Evolutionary conservation across 176 grass and related monocot species (phyloP).

Genomic region (Luzula sylvatica): DNA sequence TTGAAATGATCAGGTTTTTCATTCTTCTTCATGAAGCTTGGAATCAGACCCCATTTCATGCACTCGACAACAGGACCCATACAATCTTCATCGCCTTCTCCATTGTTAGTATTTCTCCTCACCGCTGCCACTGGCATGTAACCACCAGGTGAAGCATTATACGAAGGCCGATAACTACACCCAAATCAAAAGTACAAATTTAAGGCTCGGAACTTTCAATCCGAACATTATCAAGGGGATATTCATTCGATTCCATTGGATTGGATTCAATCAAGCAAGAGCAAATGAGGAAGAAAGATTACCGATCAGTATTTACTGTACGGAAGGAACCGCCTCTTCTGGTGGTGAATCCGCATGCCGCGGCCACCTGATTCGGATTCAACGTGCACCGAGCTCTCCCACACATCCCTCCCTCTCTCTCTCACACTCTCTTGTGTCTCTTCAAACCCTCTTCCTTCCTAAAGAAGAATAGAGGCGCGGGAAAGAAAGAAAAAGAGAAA

Average conservation of each 20-base stretch:
- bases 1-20: conserved; percentile 87
- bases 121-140: conserved; percentile 51
- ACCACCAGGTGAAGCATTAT: conserved; percentile 63
- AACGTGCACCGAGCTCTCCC: conserved; percentile 79
- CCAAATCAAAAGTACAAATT: conserved; percentile 2
- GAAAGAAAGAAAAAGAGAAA: conserved; percentile 6
- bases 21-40: conserved; percentile 73
- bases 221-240: not conserved
- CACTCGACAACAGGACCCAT: conserved; percentile 42
- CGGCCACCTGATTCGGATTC: conserved; percentile 30
- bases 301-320: conserved; percentile 23
- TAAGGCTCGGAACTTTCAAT: too few species aligned
- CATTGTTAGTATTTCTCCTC: conserved; percentile 10
- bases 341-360: conserved; percentile 41
- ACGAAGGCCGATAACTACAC: conserved; percentile 61
- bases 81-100: not conserved
- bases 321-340: conserved; percentile 12
- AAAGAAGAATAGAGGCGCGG: conserved; percentile 16
- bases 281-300: conserved; percentile 11
- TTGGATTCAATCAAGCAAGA: not conserved
- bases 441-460: not conserved
- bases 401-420: conserved; percentile 40
- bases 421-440: not conserved
- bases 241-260: conserved; percentile 23
- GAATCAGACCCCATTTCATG: conserved; percentile 96